Percentiles rank a stretch among this genome's conserved stretches.
Conservation (phyloP, 139 green algal genomes). For the Ettlia oleoabundans region DNA sequence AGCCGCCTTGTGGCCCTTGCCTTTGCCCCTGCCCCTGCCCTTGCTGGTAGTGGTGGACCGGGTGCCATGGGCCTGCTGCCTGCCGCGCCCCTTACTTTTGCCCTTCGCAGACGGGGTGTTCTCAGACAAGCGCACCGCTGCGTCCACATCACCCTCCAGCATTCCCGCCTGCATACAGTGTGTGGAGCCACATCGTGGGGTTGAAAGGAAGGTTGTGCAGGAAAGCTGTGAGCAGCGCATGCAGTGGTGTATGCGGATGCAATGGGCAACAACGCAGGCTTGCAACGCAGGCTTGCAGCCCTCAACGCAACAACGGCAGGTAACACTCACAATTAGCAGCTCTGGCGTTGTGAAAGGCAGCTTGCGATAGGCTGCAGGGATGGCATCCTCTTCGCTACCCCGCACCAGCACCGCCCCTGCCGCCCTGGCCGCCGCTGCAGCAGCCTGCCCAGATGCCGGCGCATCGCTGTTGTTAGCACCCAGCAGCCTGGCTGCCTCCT, state of each 20-base stretch:
- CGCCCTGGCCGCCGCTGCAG: background rate
- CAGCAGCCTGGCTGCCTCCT: conserved; percentile 2
- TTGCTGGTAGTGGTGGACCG: background rate
- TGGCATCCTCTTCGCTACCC: background rate
- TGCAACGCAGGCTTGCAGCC: background rate
- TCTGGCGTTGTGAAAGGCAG: conserved; percentile 16
- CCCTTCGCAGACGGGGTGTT: background rate
- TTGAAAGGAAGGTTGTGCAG: background rate
- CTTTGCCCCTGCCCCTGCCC: background rate
- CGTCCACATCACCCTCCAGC: background rate
- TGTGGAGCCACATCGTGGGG: no score
- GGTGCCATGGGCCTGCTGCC: background rate
- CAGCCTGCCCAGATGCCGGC: background rate
- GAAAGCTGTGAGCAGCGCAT: background rate
- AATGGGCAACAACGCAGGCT: background rate
- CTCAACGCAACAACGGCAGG: background rate
- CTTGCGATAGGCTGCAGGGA: conserved; percentile 10
- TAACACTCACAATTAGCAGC: conserved; percentile 17
- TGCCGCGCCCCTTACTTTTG: background rate
- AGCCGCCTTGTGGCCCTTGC: background rate
- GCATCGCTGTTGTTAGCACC: background rate
- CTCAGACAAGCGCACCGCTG: background rate
- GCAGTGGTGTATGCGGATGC: background rate
- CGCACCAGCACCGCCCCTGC: conserved; percentile 26
- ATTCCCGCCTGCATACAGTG: background rate